Percentiles rank a stretch among this genome's conserved stretches.
These are phyloP conservation scores for Daldinia sp. DNA, from an alignment of 2,329 filamentous ascomycete species.

Conservation along the genomic window DNA sequence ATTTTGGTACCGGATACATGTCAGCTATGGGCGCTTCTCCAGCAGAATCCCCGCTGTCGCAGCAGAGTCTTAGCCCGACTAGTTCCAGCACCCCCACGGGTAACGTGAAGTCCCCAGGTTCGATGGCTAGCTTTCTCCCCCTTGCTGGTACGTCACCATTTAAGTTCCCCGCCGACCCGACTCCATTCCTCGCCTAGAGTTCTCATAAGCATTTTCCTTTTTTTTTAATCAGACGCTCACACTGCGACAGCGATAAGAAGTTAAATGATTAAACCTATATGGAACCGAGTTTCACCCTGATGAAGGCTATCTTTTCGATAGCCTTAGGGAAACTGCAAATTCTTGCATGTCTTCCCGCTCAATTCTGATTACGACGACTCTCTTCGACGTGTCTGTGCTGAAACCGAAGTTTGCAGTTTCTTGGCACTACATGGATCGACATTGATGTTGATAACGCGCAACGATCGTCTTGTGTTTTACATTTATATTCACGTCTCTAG, in stretches of 20 bases:
- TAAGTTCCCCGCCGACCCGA: conserved; percentile 38
- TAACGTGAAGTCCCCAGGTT: conserved; percentile 59
- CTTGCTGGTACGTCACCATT: conserved; percentile 57
- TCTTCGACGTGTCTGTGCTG: neutral
- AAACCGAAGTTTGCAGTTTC: conserved; percentile 3
- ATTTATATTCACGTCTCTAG: conserved; percentile 16
- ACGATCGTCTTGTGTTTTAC: conserved; percentile 23
- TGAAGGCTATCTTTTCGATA: neutral
- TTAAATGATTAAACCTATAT: conserved; percentile 41
- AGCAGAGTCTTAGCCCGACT: conserved; percentile 51
- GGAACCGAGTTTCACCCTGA: neutral
- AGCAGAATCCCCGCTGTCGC: conserved; percentile 51
- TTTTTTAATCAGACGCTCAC: conserved; percentile 60
- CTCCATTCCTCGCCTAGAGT: conserved; percentile 54
- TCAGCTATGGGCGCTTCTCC: conserved; percentile 52
- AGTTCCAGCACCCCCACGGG: conserved; percentile 53
- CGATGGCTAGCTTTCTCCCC: conserved; percentile 60
- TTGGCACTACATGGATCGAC: conserved; percentile 10
- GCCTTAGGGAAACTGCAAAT: neutral
- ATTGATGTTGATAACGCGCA: conserved; percentile 19
- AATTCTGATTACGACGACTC: conserved; percentile 2
- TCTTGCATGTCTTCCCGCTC: neutral
- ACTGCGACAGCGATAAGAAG: conserved; percentile 63
- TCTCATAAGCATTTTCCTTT: conserved; percentile 63
- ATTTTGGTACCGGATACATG: conserved; percentile 52